Base-by-base conservation (phyloP, 495 filamentous ascomycete species). In the Daldinia caldariorum region DNA sequence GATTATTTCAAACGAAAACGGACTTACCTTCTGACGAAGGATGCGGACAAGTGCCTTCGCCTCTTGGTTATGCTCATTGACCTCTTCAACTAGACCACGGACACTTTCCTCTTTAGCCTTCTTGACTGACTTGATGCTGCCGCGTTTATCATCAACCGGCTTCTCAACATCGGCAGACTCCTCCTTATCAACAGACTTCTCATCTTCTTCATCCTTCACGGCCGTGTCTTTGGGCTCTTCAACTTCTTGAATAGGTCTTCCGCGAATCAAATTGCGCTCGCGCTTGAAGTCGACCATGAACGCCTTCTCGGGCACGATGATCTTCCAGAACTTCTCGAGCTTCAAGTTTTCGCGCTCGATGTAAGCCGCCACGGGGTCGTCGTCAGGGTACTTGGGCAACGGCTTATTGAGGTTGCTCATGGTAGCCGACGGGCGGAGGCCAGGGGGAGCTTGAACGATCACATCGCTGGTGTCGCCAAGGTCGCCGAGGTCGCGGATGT, bases 361-460 rank as follows among this genome's bases (percentile, higher is more conserved):
- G 20, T 69, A 69, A 9, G 54, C 60, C 4, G 34, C 55, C 0
- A 63, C 34, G 4, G 60, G 54, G 31, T 69, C 60, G 9, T 51
- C 16, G n/a, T 35, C 3, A 13, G 66, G 51, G 8, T 43, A 53
- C 9, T 10, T 10, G 0, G 32, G 51, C 0, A 51, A 8, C 34
- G 53, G 38, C 10, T 61, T 61, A n/a, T 67, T 32, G 0, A 61
- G n/a, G 29, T 61, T 43, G 5, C 12, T 2, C 58, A 57, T 50
- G 1, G 65, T 61, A 0, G 38, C 39, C 7, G 65, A 67, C 1
- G n/a, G n/a, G 29, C 13, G 34, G 5, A 66, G 18, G 12, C 26
- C 16, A 12, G 43, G 9, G 22, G 8, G 43, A 8, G 16, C 34
- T 1, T 5, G 6, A 10, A 47, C 8, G 4, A 1, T 22, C 18